These are phyloP conservation scores for Elongisporangium prolatum DNA, from an alignment of 352 stramenopile species.

Conservation along the genomic window DNA sequence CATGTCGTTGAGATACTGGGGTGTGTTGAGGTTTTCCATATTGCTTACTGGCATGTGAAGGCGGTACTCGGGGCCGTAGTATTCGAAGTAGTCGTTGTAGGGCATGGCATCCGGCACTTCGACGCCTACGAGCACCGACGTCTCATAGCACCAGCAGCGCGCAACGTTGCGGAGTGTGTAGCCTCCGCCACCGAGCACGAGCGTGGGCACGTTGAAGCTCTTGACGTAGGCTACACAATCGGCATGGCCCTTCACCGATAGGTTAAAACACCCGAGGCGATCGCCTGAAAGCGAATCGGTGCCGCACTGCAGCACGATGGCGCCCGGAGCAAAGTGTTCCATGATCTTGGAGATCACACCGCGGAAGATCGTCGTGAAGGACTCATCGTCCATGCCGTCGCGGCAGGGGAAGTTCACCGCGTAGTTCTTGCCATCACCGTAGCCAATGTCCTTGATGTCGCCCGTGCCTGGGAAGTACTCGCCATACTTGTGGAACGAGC, in stretches of 20 bases:
- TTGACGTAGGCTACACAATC: slow-evolving; percentile 97
- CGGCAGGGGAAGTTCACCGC: slow-evolving; percentile 98
- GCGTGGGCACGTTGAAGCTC: slow-evolving; percentile 94
- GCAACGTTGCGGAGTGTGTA: slow-evolving; percentile 99
- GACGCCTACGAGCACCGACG: slow-evolving; percentile 91
- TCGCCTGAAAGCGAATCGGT: slow-evolving; percentile 98
- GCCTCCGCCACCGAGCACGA: slow-evolving; percentile 96
- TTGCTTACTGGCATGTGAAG: slow-evolving; percentile 95
- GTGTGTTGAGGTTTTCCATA: slow-evolving; percentile 98
- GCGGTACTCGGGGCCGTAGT: slow-evolving; percentile 98
- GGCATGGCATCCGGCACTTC: slow-evolving; percentile 94
- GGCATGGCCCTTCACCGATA: slow-evolving; percentile 96
- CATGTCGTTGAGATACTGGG: slow-evolving; percentile 88
- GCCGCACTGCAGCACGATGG: slow-evolving; percentile 98
- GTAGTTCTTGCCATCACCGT: slow-evolving; percentile 95
- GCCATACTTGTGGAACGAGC: slow-evolving; percentile 99
- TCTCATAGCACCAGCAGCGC: slow-evolving; percentile 93
- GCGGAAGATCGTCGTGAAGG: slow-evolving; percentile 88
- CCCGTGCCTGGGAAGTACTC: slow-evolving; percentile 98
- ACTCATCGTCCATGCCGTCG: slow-evolving; percentile 98
- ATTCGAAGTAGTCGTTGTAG: slow-evolving; percentile 99
- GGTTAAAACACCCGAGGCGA: slow-evolving; percentile 97
- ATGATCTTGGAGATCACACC: slow-evolving; percentile 97
- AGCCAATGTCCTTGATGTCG: slow-evolving; percentile 81
- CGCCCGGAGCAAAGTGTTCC: slow-evolving; percentile 93